A percentile compares a stretch with the other conserved stretches of the same genome.
These are phyloP conservation scores for Solanum dulcamara DNA, from an alignment of 257 asterid species.

Conservation along the genomic window DNA sequence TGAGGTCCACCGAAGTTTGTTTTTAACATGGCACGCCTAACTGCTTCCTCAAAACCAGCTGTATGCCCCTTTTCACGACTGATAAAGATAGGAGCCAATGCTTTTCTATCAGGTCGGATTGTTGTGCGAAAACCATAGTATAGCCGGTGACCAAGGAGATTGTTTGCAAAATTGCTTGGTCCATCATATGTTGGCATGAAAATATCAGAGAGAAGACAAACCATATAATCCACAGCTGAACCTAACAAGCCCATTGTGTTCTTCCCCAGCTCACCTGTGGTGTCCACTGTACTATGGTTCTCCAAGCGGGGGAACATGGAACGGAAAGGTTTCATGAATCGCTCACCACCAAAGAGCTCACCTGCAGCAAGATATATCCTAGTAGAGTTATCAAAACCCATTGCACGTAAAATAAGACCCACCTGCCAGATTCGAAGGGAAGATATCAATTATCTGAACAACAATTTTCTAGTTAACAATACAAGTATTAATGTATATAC, in stretches of 20 bases:
- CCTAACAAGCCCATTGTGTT: constrained; percentile 62
- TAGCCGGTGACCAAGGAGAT: constrained; percentile 95
- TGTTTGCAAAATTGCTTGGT: constrained; percentile 94
- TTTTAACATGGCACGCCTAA: constrained; percentile 58
- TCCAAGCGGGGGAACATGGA: constrained; percentile 79
- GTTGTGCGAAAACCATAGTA: constrained; percentile 91
- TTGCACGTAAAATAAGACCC: constrained; percentile 68
- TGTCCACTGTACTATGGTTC: constrained; percentile 68
- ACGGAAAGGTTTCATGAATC: constrained; percentile 77
- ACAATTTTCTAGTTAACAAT: background rate
- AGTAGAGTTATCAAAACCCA: constrained; percentile 86
- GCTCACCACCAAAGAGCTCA: constrained; percentile 86
- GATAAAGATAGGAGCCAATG: constrained; percentile 73
- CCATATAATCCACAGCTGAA: constrained; percentile 98
- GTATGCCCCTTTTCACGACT: constrained; percentile 61
- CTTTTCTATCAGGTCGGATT: constrained; percentile 79
- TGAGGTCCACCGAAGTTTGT: constrained; percentile 93
- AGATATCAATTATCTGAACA: background rate
- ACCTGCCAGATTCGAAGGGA: constrained; percentile 39
- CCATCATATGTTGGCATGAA: constrained; percentile 99
- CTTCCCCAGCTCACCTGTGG: constrained; percentile 30
- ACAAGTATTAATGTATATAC: background rate
- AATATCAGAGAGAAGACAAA: constrained; percentile 83
- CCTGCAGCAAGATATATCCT: constrained; percentile 96
- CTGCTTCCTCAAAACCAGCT: constrained; percentile 62